Evolutionary conservation across 225 moss, liverwort and hornwort species (phyloP), one percentile per base, ranked within the genome.

Genomic region (Physcomitrellopsis africana): DNA sequence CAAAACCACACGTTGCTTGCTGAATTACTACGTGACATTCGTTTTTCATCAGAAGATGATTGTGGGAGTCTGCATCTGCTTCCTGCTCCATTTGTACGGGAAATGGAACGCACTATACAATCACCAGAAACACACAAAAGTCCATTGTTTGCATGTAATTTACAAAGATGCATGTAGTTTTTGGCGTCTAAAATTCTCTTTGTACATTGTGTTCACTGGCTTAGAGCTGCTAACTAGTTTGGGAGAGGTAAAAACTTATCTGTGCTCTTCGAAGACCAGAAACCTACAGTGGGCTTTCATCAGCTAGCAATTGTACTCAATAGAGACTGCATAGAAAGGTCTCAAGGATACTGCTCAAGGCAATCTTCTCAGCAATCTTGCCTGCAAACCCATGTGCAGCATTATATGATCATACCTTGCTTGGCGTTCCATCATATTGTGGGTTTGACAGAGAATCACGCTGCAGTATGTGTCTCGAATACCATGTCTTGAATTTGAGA

Each of bases 281-380:
- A 15, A 20, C 56, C 46, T n/a, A n/a, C 37, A 17, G 41, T 10
- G 5, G 64, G n/a, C 44, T 13, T 55, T 18, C 45, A 45, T n/a
- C 54, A n/a, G 17, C 13, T 24, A 20, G 20, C 27, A 65, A 13
- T 43, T 43, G 54, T 27, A 55, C 17, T 15, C 27, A 2, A 32
- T 46, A 19, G 47, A 1, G 29, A 19, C 57, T 32, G 29, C 14
- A 59, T 19, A 58, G n/a, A 32, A 63, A 20, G 73, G 63, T 15
- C 52, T 73, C 73, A 53, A 63, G 42, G 49, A 27, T 53, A 15
- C 26, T 27, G 65, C 45, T 54, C 18, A 24, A 17, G 54, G 10
- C 54, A 13, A 17, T 17, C 29, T 8, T 63, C 56, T 46, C 63
- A 46, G 27, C 1, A 55, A 66, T 14, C 37, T 41, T 68, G 51